phyloP scores from a whole-genome alignment of 176 grass and related monocot genomes.

The Eleusine indica region DNA sequence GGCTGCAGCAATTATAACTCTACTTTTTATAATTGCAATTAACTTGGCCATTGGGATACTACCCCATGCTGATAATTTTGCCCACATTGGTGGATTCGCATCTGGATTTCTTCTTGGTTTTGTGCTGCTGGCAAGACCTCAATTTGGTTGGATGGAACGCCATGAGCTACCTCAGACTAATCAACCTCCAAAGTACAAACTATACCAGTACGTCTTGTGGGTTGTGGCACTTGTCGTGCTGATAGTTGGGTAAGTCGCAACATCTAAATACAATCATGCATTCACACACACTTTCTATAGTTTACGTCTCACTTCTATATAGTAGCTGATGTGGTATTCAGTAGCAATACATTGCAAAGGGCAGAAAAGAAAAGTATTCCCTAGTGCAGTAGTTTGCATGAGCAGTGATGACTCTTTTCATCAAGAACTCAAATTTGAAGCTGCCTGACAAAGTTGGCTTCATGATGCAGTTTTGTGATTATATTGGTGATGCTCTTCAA shows the following conservation, averaged over 20 bases:
- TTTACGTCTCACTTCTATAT: neutral
- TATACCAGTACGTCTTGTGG: constrained; percentile 84
- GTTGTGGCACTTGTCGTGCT: constrained; percentile 58
- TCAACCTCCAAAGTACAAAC: constrained; percentile 79
- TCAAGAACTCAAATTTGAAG: neutral
- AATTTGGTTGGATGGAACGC: constrained; percentile 86
- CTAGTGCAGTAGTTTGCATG: neutral
- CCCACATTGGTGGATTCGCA: constrained; percentile 76
- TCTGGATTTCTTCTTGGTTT: constrained; percentile 84
- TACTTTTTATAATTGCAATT: constrained; percentile 66
- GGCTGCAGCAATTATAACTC: constrained; percentile 71
- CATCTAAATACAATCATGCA: neutral
- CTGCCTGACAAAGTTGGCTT: constrained; percentile 9
- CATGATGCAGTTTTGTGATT: constrained; percentile 56
- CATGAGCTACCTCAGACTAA: constrained; percentile 66
- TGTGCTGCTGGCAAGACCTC: constrained; percentile 74
- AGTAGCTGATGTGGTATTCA: neutral
- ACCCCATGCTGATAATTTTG: constrained; percentile 87
- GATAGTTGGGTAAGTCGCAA: constrained; percentile 61
- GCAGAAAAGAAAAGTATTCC: neutral
- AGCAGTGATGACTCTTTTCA: neutral
- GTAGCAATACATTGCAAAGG: neutral
- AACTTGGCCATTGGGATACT: constrained; percentile 87
- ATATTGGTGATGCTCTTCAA: constrained; percentile 80
- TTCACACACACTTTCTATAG: neutral